phyloP scores from a whole-genome alignment of 2,329 filamentous ascomycete species.

The Penicillium sp. region DNA sequence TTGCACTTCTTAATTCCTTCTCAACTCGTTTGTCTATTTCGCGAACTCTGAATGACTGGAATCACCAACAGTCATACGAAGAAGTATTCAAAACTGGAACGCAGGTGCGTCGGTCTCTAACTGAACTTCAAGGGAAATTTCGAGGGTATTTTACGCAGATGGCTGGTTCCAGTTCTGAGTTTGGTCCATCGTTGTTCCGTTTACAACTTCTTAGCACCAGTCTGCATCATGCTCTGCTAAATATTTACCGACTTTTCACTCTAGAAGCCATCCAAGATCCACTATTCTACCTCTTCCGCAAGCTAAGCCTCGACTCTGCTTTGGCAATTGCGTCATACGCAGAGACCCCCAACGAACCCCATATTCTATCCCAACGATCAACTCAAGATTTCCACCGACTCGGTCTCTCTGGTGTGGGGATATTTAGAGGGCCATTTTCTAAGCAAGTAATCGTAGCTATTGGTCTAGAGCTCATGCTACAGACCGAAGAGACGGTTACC shows the following conservation, averaged over 20 bases:
- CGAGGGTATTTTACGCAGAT: too few species aligned
- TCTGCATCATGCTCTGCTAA: background rate
- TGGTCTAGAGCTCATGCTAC: background rate
- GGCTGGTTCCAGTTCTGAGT: too few species aligned
- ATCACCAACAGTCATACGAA: background rate
- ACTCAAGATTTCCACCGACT: background rate
- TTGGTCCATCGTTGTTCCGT: too few species aligned
- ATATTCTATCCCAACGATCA: background rate
- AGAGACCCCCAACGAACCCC: background rate
- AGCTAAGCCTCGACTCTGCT: background rate
- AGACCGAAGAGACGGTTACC: background rate
- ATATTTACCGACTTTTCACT: background rate
- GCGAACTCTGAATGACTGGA: too few species aligned
- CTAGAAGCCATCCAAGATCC: background rate
- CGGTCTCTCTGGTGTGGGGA: background rate
- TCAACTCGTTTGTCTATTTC: too few species aligned
- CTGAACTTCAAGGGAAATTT: background rate
- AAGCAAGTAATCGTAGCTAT: background rate
- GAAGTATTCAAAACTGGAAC: too few species aligned
- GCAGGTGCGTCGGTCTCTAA: too few species aligned
- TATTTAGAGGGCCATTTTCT: background rate
- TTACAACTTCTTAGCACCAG: too few species aligned
- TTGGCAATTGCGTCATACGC: background rate
- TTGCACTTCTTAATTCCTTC: too few species aligned
- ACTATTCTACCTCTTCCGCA: background rate